Base-by-base conservation (phyloP, 805 yeast species). In the Jamesozyma spencerorum region DNA sequence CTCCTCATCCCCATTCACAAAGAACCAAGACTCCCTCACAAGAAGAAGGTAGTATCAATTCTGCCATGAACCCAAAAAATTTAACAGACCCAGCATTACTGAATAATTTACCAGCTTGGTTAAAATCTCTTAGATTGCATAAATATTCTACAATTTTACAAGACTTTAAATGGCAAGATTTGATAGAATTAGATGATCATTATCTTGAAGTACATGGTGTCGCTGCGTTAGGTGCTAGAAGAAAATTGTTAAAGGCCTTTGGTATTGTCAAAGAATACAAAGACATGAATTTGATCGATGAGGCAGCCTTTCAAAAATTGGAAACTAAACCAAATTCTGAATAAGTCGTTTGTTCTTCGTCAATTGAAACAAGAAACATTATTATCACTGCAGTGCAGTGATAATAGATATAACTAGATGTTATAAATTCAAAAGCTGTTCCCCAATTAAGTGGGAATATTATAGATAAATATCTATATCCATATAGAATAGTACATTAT, bases 221-320 rank as follows among this genome's bases (percentile, higher is more conserved):
- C 31, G 75, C 79, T 49, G 97, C 98, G 0, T 70, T 92, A 49
- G 99, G 99, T 5, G 99, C 99, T 0, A 71, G 99, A 47, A 75
- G 97, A 42, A 92, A 92, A 65, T 72, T 92, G 60, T 66, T 92
- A 53, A 92, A 92, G 66, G 94, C 95, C 29, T 92, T 92, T 66
- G 84, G 79, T 45, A 81, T 79, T 42, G 95, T 90, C 34, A 77
- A 76, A 54, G 81, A 72, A 29, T 69, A 70, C 35, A 69, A 69
- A 49, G 72, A 67, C 43, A 60, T 55, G 5, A 67, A 69, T 5
- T 40, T 55, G 31, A 63, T 65, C 31, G 64, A 58, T 38, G 40
- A 47, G 28, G 37, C 48, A 37, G 60, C 60, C 12, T 56, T 43
- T 39, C 33, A 29, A 31, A 22, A 22, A 7, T 22, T 10, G 10